Percentiles rank a stretch among this genome's conserved stretches.
These are phyloP conservation scores for Nakazawaea ernobii DNA, from an alignment of 805 yeast genomes.

Conservation along the genomic window DNA sequence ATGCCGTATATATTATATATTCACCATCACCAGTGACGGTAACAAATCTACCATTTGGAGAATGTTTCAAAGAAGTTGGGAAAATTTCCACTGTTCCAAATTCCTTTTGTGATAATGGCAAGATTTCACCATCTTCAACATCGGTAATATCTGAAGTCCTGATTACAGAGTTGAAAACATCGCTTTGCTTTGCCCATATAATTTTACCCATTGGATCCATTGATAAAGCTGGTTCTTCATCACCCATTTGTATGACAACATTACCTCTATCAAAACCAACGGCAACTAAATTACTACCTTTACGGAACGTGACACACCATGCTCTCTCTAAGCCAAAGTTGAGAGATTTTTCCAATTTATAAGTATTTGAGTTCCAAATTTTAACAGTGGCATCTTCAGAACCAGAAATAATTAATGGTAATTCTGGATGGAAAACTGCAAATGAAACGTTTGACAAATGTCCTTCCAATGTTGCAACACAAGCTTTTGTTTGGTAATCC, in stretches of 20 bases:
- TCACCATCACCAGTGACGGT: slow-evolving; percentile 98
- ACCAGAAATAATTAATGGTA: slow-evolving; percentile 92
- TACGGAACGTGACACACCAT: slow-evolving; percentile 85
- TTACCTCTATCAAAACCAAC: slow-evolving; percentile 95
- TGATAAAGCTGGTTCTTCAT: slow-evolving; percentile 88
- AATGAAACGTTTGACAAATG: slow-evolving; percentile 93
- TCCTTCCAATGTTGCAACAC: slow-evolving; percentile 91
- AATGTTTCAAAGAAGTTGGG: slow-evolving; percentile 82
- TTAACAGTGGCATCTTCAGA: slow-evolving; percentile 94
- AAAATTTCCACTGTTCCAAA: slow-evolving; percentile 91
- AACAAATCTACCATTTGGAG: slow-evolving; percentile 96
- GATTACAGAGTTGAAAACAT: slow-evolving; percentile 77
- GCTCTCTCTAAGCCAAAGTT: slow-evolving; percentile 92
- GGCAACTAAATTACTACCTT: slow-evolving; percentile 73
- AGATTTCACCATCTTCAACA: slow-evolving; percentile 72
- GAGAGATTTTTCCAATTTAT: slow-evolving; percentile 86
- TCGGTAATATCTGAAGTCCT: slow-evolving; percentile 58
- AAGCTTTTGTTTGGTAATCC: slow-evolving; percentile 96
- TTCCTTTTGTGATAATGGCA: slow-evolving; percentile 79
- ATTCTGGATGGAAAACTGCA: slow-evolving; percentile 97
- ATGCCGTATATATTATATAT: slow-evolving; percentile 89
- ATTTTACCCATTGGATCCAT: slow-evolving; percentile 92
- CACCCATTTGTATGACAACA: slow-evolving; percentile 83
- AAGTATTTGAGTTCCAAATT: slow-evolving; percentile 92
- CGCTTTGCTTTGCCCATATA: slow-evolving; percentile 87